A percentile compares a stretch with the other conserved stretches of the same genome.
Conservation (phyloP, 2,329 filamentous ascomycete species). For the Fusarium hostae region DNA sequence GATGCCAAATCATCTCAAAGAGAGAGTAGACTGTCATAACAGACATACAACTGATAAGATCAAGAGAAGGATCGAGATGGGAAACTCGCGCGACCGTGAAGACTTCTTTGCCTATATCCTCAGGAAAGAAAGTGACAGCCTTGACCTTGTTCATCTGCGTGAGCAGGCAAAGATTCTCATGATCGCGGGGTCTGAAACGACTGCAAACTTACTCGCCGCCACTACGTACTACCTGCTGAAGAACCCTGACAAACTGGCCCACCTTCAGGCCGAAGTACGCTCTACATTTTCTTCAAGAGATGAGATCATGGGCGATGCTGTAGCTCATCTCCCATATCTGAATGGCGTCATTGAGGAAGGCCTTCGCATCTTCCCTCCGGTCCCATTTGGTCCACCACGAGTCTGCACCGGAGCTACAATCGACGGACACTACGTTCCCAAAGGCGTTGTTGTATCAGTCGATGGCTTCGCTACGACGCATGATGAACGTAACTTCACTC, state of each 20-base stretch:
- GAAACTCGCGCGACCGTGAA: neutral
- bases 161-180: slow-evolving; percentile 31
- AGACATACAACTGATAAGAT: slow-evolving; percentile 10
- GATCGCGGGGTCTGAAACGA: slow-evolving; percentile 24
- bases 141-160: neutral
- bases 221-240: neutral
- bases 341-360: slow-evolving; percentile 21
- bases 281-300: neutral
- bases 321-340: slow-evolving; percentile 14
- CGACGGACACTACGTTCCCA: slow-evolving; percentile 17
- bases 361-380: slow-evolving; percentile 22
- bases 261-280: slow-evolving; percentile 19
- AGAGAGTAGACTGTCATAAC: neutral
- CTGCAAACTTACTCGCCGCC: slow-evolving; percentile 2
- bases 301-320: slow-evolving; percentile 17
- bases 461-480: neutral
- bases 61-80: neutral
- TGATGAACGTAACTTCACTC: slow-evolving; percentile 8
- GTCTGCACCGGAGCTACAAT: slow-evolving; percentile 14
- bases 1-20: neutral
- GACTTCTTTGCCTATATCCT: slow-evolving; percentile 30
- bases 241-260: neutral
- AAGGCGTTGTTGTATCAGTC: slow-evolving; percentile 14
- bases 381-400: slow-evolving; percentile 2
- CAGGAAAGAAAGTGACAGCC: neutral